These are phyloP conservation scores for Mortierella sp. DNA, from an alignment of 371 early-diverging fungal genomes.

Conservation along the genomic window DNA sequence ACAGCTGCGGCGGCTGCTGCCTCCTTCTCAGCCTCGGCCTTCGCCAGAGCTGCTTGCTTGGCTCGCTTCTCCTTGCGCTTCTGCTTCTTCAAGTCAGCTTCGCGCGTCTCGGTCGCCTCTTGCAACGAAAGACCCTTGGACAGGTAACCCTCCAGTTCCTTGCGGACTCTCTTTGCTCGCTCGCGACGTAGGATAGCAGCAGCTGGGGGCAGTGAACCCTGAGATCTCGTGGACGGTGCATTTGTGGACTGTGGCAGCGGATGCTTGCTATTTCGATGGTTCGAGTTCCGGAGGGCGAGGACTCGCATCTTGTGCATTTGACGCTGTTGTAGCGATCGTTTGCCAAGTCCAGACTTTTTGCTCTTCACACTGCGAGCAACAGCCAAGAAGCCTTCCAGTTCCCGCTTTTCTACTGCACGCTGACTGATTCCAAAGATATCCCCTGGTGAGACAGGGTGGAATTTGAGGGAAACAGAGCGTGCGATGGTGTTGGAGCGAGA, in stretches of 20 bases:
- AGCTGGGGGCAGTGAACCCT: not conserved
- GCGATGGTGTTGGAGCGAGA: constrained; percentile 42
- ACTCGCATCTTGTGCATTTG: constrained; percentile 32
- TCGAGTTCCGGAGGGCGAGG: not conserved
- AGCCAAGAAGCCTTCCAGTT: constrained; percentile 40
- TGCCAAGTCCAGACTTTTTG: constrained; percentile 18
- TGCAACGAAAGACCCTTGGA: constrained; percentile 23
- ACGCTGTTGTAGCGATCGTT: constrained; percentile 31
- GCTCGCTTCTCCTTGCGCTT: constrained; percentile 29
- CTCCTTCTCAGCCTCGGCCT: constrained; percentile 40
- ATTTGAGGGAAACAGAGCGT: constrained; percentile 33
- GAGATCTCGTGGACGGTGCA: not conserved
- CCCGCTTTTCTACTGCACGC: constrained; percentile 45
- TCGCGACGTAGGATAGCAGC: constrained; percentile 32
- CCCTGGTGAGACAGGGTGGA: constrained; percentile 47
- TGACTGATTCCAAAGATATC: constrained; percentile 55
- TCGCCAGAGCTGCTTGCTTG: constrained; percentile 25
- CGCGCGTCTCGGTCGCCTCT: constrained; percentile 31
- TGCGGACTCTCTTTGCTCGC: constrained; percentile 33
- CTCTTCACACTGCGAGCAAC: constrained; percentile 36
- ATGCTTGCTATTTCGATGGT: not conserved
- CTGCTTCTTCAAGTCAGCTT: constrained; percentile 21
- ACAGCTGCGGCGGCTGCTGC: constrained; percentile 33
- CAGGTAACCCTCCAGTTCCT: constrained; percentile 35
- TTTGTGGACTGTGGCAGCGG: not conserved